phyloP scores from a whole-genome alignment of 371 early-diverging fungal genomes.

The Syncephalastrum contaminatum region DNA sequence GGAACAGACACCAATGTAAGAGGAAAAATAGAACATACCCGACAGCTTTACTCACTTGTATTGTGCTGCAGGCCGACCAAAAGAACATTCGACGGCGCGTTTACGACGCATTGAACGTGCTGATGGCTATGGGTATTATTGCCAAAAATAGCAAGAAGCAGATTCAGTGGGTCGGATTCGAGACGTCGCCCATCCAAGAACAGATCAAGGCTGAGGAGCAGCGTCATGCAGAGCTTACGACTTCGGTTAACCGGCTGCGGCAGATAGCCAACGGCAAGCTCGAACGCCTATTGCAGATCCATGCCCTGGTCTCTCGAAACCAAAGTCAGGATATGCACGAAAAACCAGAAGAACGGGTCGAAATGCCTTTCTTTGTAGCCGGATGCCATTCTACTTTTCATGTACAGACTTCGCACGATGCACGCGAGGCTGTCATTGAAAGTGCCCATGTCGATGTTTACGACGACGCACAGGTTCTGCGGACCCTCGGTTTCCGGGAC shows the following conservation, averaged over 20 bases:
- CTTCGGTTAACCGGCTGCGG: constrained; percentile 7
- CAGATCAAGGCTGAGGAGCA: constrained; percentile 16
- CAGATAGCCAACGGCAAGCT: constrained; percentile 5
- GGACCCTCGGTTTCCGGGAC: constrained; percentile 8
- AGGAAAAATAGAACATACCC: no score
- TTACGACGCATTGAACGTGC: constrained; percentile 80
- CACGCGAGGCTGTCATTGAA: constrained; percentile 10
- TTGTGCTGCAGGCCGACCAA: constrained; percentile 39
- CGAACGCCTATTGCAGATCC: constrained; percentile 7
- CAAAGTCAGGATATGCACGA: constrained; percentile 1
- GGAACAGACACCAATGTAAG: no score
- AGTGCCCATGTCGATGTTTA: constrained; percentile 4
- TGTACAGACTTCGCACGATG: constrained; percentile 8
- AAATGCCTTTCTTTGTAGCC: constrained; percentile 12
- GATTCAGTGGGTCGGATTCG: constrained; percentile 71
- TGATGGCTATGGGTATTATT: constrained; percentile 75
- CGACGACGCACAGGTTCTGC: constrained; percentile 6
- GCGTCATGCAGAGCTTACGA: constrained; percentile 8
- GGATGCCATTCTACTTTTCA: constrained; percentile 7
- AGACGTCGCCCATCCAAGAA: constrained; percentile 5
- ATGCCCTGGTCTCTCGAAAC: constrained; percentile 10
- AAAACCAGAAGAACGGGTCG: not conserved
- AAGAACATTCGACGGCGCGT: constrained; percentile 81
- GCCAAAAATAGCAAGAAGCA: constrained; percentile 63
- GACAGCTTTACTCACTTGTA: no score